Evolutionary conservation across 371 early-diverging fungal genomes (phyloP).

Genomic region (Zopfochytrium polystomum): DNA sequence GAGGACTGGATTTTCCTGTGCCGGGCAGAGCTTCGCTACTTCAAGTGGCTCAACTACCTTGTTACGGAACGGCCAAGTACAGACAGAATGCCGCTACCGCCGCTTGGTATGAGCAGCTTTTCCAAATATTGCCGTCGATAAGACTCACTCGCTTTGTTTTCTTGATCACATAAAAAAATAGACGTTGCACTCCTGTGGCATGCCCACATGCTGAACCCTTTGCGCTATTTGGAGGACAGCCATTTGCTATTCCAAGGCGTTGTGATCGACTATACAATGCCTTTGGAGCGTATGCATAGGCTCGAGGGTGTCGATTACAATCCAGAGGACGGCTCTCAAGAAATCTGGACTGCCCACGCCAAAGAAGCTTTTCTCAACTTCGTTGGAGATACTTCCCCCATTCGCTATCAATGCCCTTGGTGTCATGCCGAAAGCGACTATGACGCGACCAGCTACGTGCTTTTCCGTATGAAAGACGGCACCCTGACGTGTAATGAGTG

Average conservation of each 20-base stretch:
- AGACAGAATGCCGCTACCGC: slow-evolving; percentile 24
- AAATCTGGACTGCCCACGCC: slow-evolving; percentile 22
- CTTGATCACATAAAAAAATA: neutral
- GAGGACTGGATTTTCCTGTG: slow-evolving; percentile 28
- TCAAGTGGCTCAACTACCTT: slow-evolving; percentile 31
- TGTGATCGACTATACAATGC: slow-evolving; percentile 11
- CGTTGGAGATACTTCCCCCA: slow-evolving; percentile 5
- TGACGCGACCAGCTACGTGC: slow-evolving; percentile 9
- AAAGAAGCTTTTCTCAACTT: slow-evolving; percentile 14
- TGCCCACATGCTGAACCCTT: slow-evolving; percentile 37
- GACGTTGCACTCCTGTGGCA: slow-evolving; percentile 41
- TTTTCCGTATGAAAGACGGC: slow-evolving; percentile 22
- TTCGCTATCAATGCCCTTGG: slow-evolving; percentile 22
- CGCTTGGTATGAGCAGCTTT: slow-evolving; percentile 20
- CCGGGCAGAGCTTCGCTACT: slow-evolving; percentile 35
- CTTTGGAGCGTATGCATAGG: slow-evolving; percentile 26
- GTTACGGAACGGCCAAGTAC: slow-evolving; percentile 14
- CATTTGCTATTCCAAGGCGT: slow-evolving; percentile 21
- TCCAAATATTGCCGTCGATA: neutral
- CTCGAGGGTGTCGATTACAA: slow-evolving; percentile 16
- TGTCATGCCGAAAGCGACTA: slow-evolving; percentile 6
- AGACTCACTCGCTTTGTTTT: neutral
- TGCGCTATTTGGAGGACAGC: slow-evolving; percentile 36
- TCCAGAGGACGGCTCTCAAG: slow-evolving; percentile 24
- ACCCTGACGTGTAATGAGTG: slow-evolving; percentile 17